Evolutionary conservation across 2,329 filamentous ascomycete species (phyloP).

Genomic region (Monilinia aucupariae): DNA sequence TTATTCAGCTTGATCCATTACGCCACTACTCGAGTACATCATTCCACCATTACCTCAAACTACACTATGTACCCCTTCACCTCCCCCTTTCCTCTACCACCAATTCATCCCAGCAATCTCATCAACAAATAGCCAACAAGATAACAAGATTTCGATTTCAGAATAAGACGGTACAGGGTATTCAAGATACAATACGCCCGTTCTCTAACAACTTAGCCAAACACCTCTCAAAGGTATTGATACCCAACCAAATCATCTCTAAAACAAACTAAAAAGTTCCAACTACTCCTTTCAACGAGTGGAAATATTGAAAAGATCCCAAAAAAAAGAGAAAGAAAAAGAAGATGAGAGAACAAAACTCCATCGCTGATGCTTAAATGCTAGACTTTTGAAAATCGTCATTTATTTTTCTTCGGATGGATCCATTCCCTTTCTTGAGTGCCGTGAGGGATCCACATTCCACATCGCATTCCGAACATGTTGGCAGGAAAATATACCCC

Average conservation of each 20-base stretch:
- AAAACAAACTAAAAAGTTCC: not conserved
- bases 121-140: too few relatives aligned
- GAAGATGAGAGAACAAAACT: slow-evolving; percentile 4
- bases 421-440: not conserved
- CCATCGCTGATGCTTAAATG: slow-evolving; percentile 28
- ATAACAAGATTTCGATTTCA: too few relatives aligned
- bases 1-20: too few relatives aligned
- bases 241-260: not conserved
- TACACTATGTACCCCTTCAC: too few relatives aligned
- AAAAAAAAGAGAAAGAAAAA: not conserved
- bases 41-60: too few relatives aligned
- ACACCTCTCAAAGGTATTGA: not conserved
- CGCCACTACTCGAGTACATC: too few relatives aligned
- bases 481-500: not conserved
- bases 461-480: slow-evolving; percentile 14
- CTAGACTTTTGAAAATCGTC: not conserved
- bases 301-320: not conserved
- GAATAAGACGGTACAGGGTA: not conserved
- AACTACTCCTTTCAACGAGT: not conserved
- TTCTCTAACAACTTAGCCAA: not conserved
- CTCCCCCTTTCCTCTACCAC: not conserved
- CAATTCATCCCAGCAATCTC: not conserved
- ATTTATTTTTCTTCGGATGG: not conserved
- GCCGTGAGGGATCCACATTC: slow-evolving; percentile 20
- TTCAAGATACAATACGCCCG: slow-evolving; percentile 1